phyloP scores from a whole-genome alignment of 2,329 filamentous ascomycete species.

The Epichloe uncinata region DNA sequence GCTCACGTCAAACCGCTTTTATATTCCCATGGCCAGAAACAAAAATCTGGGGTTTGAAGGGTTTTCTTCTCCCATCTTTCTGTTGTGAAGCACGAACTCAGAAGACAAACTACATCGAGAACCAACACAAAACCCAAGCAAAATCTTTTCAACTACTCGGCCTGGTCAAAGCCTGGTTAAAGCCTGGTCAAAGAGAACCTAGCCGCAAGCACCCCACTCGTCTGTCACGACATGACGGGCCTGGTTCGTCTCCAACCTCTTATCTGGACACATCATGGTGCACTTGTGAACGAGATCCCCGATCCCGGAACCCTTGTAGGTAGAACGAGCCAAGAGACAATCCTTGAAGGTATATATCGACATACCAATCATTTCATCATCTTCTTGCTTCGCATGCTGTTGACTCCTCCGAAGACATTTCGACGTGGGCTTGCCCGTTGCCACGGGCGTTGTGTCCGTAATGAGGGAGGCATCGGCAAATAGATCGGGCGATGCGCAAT shows the following conservation, averaged over 20 bases:
- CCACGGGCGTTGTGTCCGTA: neutral
- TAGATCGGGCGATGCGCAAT: neutral
- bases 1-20: no score
- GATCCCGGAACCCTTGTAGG: neutral
- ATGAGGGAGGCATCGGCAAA: neutral
- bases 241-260: neutral
- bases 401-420: neutral
- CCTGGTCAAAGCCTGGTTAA: no score
- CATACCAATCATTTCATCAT: constrained; percentile 1
- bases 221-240: constrained; percentile 1
- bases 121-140: no score
- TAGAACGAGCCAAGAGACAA: constrained; percentile 7
- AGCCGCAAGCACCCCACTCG: constrained; percentile 4
- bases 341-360: constrained; percentile 5
- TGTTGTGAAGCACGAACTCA: no score
- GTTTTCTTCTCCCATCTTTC: no score
- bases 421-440: neutral
- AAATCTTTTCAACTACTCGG: no score
- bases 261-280: constrained; percentile 2
- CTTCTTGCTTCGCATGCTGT: neutral
- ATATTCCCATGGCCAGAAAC: no score
- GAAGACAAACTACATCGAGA: no score
- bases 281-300: constrained; percentile 2
- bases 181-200: neutral
- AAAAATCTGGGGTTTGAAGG: no score